Percentiles rank a stretch among this genome's conserved stretches.
These are phyloP conservation scores for Paraphoma sp. DNA, from an alignment of 2,329 filamentous ascomycete species.

Conservation along the genomic window DNA sequence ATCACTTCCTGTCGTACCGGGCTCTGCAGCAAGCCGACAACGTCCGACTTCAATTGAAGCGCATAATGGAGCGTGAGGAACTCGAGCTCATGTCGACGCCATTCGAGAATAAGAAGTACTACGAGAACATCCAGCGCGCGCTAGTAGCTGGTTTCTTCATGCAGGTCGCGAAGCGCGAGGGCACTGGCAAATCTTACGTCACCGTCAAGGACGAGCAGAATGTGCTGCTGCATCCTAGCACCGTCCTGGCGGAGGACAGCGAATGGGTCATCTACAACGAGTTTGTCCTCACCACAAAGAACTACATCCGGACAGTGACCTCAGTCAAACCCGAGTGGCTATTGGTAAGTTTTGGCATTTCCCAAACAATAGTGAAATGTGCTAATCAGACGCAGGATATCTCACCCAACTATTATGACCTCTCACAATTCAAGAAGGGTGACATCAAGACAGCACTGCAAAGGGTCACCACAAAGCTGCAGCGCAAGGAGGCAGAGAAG, in stretches of 20 bases:
- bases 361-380: background rate
- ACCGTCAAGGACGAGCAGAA: slow-evolving; percentile 97
- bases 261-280: slow-evolving; percentile 99
- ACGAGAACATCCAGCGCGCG: slow-evolving; percentile 93
- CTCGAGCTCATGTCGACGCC: slow-evolving; percentile 86
- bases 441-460: slow-evolving; percentile 76
- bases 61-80: slow-evolving; percentile 94
- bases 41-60: slow-evolving; percentile 87
- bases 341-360: slow-evolving; percentile 64
- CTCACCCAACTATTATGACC: slow-evolving; percentile 89
- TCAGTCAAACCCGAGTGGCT: slow-evolving; percentile 94
- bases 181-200: slow-evolving; percentile 85
- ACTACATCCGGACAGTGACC: slow-evolving; percentile 95
- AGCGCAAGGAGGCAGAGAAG: slow-evolving; percentile 55
- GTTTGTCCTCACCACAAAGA: slow-evolving; percentile 96
- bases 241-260: slow-evolving; percentile 83
- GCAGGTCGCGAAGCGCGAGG: slow-evolving; percentile 96
- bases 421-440: slow-evolving; percentile 80
- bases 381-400: slow-evolving; percentile 71
- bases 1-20: slow-evolving; percentile 91
- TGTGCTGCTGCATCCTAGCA: slow-evolving; percentile 91
- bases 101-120: slow-evolving; percentile 96
- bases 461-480: slow-evolving; percentile 61
- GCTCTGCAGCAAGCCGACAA: slow-evolving; percentile 93
- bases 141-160: slow-evolving; percentile 98